A percentile compares a stretch with the other conserved stretches of the same genome.
phyloP scores from a whole-genome alignment of 768 basidiomycete genomes.

The Gelatoporia subvermispora region DNA sequence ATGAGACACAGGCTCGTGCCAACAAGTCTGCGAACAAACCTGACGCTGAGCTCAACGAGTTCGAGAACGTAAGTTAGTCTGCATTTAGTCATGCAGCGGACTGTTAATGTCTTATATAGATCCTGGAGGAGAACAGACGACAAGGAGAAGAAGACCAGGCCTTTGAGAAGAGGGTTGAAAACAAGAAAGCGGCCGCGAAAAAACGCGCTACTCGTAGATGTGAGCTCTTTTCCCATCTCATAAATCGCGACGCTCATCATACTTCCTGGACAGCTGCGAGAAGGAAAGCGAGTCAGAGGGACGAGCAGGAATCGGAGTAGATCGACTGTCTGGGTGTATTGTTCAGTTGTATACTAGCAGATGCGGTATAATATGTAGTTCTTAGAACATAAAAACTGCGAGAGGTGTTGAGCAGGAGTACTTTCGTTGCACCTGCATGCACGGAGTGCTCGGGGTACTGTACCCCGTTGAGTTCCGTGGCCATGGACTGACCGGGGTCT shows the following conservation, averaged over 20 bases:
- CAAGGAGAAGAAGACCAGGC: slow-evolving; percentile 93
- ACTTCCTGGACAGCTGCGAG: slow-evolving; percentile 2
- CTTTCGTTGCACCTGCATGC: no score
- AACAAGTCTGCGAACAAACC: slow-evolving; percentile 93
- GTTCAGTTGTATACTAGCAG: slow-evolving; percentile 3
- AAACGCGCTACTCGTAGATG: slow-evolving; percentile 55
- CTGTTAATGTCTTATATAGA: slow-evolving; percentile 40
- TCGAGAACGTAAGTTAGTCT: slow-evolving; percentile 61
- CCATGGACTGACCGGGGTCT: no score
- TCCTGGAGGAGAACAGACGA: slow-evolving; percentile 72
- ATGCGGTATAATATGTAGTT: slow-evolving; percentile 5
- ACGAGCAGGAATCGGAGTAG: slow-evolving; percentile 7
- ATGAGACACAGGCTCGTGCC: slow-evolving; percentile 54
- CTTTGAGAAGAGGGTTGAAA: slow-evolving; percentile 79
- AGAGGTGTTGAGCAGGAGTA: no score
- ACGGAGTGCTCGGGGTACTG: no score
- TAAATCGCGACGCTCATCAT: no score
- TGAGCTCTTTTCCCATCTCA: slow-evolving; percentile 17
- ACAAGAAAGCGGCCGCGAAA: slow-evolving; percentile 77
- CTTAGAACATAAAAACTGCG: no score
- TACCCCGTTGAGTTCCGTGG: no score
- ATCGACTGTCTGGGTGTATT: not conserved
- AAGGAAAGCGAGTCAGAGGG: slow-evolving; percentile 9
- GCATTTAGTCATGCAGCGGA: not conserved
- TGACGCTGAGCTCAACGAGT: slow-evolving; percentile 91